Percentiles rank a stretch among this genome's conserved stretches.
Conservation (phyloP, 192 early-diverging fungal genomes). For the Haplosporangium gracile region DNA sequence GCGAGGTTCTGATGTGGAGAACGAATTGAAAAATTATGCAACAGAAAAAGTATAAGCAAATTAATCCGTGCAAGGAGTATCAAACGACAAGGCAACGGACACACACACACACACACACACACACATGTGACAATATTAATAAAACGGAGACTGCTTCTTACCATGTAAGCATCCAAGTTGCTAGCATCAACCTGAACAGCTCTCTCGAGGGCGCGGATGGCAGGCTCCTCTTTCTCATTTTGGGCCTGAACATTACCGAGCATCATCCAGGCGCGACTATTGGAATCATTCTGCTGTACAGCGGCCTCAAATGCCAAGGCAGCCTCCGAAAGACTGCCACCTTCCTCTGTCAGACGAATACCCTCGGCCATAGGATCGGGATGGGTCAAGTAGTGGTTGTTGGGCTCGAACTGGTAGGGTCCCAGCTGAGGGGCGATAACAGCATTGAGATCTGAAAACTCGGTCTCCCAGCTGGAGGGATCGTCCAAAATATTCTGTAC, state of each 20-base stretch:
- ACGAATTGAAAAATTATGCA: constrained; percentile 11
- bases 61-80: neutral
- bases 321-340: constrained; percentile 81
- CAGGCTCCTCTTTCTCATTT: constrained; percentile 96
- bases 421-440: constrained; percentile 76
- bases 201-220: constrained; percentile 92
- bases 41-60: neutral
- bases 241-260: constrained; percentile 96
- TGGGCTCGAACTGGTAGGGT: constrained; percentile 85
- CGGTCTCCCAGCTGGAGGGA: constrained; percentile 41
- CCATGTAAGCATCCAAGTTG: constrained; percentile 75
- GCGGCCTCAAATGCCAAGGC: constrained; percentile 94
- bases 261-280: constrained; percentile 89
- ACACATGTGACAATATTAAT: neutral
- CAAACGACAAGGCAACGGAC: neutral
- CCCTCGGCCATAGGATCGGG: constrained; percentile 74
- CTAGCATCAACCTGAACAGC: constrained; percentile 83
- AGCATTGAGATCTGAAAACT: constrained; percentile 60
- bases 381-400: constrained; percentile 79
- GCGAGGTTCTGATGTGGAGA: constrained; percentile 71
- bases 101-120: neutral
- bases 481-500: constrained; percentile 53
- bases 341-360: constrained; percentile 64
- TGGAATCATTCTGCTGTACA: constrained; percentile 81
- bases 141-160: constrained; percentile 20